phyloP scores from a whole-genome alignment of 176 grass and related monocot species.

The Metroxylon sagu region DNA sequence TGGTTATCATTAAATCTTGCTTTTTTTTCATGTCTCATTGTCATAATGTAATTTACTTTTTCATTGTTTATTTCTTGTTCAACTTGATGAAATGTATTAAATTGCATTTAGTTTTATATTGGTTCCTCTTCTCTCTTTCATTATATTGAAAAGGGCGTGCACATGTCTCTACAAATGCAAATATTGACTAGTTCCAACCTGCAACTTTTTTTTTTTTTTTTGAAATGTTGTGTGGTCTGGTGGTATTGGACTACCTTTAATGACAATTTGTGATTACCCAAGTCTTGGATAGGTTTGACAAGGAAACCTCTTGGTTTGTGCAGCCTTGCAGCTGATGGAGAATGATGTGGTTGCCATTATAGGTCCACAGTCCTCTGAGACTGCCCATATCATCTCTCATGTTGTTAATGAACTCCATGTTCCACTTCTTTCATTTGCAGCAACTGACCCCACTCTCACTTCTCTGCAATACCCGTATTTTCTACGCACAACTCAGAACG shows the following conservation, averaged over 20 bases:
- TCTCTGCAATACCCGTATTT: conserved; percentile 67
- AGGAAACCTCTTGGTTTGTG: conserved; percentile 2
- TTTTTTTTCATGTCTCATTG: too few species aligned
- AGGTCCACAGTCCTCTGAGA: conserved; percentile 6
- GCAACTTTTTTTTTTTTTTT: too few species aligned
- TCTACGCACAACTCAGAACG: conserved; percentile 39
- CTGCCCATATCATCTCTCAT: conserved; percentile 9
- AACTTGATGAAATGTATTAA: too few species aligned
- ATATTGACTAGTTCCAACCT: too few species aligned
- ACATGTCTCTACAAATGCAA: too few species aligned
- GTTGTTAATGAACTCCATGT: conserved; percentile 8
- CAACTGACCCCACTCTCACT: conserved; percentile 1
- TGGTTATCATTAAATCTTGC: too few species aligned
- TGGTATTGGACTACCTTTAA: background rate
- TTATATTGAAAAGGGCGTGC: too few species aligned
- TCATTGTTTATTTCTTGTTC: too few species aligned
- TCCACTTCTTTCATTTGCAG: background rate
- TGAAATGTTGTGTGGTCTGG: too few species aligned
- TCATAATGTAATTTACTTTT: too few species aligned
- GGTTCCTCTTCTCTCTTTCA: too few species aligned
- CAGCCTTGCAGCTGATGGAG: conserved; percentile 10
- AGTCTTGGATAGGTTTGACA: background rate
- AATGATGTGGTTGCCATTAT: background rate
- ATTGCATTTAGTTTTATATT: too few species aligned
- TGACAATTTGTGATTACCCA: conserved; percentile 9